These are phyloP conservation scores for Asterionellopsis glacialis DNA, from an alignment of 108 stramenopile genomes.

Conservation along the genomic window DNA sequence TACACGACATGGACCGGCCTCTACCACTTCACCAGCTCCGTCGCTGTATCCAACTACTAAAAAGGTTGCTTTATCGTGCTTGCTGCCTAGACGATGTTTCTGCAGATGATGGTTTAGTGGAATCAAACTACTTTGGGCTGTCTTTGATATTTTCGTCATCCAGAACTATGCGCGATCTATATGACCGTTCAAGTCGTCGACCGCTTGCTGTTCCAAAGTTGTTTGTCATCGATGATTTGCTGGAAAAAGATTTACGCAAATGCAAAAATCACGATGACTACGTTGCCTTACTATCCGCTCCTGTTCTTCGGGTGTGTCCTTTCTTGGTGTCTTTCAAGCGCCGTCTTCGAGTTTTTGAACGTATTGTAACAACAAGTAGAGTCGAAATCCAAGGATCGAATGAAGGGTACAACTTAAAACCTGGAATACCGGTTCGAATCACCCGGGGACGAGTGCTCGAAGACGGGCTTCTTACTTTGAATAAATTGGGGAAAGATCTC, in stretches of 20 bases:
- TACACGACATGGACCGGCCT: conserved; percentile 79
- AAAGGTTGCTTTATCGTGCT: conserved; percentile 70
- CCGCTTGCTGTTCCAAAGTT: conserved; percentile 76
- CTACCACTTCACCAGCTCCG: conserved; percentile 78
- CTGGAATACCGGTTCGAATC: conserved; percentile 73
- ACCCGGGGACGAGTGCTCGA: conserved; percentile 81
- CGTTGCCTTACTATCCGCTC: conserved; percentile 42
- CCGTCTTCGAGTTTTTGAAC: conserved; percentile 79
- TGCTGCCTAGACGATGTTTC: conserved; percentile 55
- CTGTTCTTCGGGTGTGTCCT: conserved; percentile 75
- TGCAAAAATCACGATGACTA: conserved; percentile 68
- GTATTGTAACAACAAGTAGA: conserved; percentile 65
- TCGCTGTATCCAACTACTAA: conserved; percentile 65
- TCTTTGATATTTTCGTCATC: conserved; percentile 56
- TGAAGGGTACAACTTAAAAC: conserved; percentile 44
- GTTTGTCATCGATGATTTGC: conserved; percentile 74
- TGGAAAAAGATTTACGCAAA: conserved; percentile 57
- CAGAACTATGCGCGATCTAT: conserved; percentile 69
- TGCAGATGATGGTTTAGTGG: background rate
- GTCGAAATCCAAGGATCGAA: conserved; percentile 50
- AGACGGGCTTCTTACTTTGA: conserved; percentile 76
- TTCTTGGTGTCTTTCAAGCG: conserved; percentile 85
- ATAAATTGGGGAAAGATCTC: conserved; percentile 76
- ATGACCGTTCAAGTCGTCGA: conserved; percentile 76
- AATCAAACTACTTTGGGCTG: conserved; percentile 66